Base-by-base conservation (phyloP, 306 rosid genomes). In the Clitoria ternatea region DNA sequence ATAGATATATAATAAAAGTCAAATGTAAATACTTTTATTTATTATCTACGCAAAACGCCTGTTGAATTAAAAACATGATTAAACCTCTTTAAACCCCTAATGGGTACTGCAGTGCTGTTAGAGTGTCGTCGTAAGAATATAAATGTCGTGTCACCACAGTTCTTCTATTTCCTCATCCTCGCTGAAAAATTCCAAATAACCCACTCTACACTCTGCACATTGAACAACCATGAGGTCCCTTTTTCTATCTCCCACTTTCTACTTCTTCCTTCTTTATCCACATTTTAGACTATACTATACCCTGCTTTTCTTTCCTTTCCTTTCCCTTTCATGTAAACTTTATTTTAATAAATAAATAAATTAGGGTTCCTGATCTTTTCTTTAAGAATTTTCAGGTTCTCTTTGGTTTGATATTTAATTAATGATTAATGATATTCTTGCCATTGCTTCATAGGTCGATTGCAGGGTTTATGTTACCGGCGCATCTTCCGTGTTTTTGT, bases 221-320 rank as follows among this genome's bases (percentile, higher is more conserved):
- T n/a, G n/a, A n/a, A n/a, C n/a, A n/a, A n/a, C n/a, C 33, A 77
- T 77, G 82, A 77, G 82, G 82, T 77, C 10, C 44, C 19, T 33
- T 62, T 33, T n/a, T 11, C 52, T 52, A 1, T 17, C 48, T 0
- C 20, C 6, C 45, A 18, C 36, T 17, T 52, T 50, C 0, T 27
- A 1, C 17, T 15, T 24, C 45, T 66, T 22, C 15, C 17, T 37
- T 66, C 29, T 14, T 48, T 27, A 48, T n/a, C n/a, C n/a, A n/a
- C n/a, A n/a, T n/a, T n/a, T n/a, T n/a, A n/a, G n/a, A n/a, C n/a
- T n/a, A n/a, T n/a, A n/a, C n/a, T n/a, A n/a, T n/a, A n/a, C n/a
- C n/a, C n/a, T n/a, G n/a, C n/a, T 30, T 3, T 45, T 9, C 6
- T 7, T 13, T 6, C 11, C 23, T 18, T 7, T 0, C 0, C 20